Evolutionary conservation across 179 eudicot genomes (phyloP), one percentile per base, ranked within the genome.

Genomic region (Beta corolliflora): DNA sequence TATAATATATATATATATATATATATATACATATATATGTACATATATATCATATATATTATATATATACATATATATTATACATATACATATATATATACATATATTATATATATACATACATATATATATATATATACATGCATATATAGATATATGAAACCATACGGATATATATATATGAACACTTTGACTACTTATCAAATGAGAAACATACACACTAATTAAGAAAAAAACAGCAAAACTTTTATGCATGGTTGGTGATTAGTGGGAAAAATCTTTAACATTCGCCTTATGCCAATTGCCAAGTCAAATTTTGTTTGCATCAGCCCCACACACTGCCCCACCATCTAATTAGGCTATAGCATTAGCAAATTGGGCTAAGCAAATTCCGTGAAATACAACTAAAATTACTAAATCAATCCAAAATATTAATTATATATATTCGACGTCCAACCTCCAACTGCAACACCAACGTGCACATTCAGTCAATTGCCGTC

Each of bases 401-500:
- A 14, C 14, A 52, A 80, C 31, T 61, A 50, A 45, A 5, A 25
- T 11, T 48, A 61, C 54, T 31, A 44, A 77, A 56, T n/a, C 45
- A 19, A 76, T 61, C 21, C 19, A 78, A 72, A 36, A 48, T 13
- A 16, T 50, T 53, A 71, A 36, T 5, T 31, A 81, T 25, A 23
- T 36, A 36, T 52, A n/a, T 36, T 21, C 21, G 36, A 73, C 59
- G 56, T 65, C 56, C 60, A 56, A 19, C 29, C n/a, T 63, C 44
- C 76, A 78, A 69, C 65, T 54, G 82, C 64, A 36, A 55, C 53
- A 58, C 77, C 12, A 76, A 83, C 85, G 83, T 83, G 88, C 81
- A 78, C 21, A 25, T 46, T 55, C 48, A 80, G 87, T 84, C 87
- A 86, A 83, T 81, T 65, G 86, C 85, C 88, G 86, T 77, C 86